These are phyloP conservation scores for Metschnikowia lunata DNA, from an alignment of 805 yeast genomes.

Conservation along the genomic window DNA sequence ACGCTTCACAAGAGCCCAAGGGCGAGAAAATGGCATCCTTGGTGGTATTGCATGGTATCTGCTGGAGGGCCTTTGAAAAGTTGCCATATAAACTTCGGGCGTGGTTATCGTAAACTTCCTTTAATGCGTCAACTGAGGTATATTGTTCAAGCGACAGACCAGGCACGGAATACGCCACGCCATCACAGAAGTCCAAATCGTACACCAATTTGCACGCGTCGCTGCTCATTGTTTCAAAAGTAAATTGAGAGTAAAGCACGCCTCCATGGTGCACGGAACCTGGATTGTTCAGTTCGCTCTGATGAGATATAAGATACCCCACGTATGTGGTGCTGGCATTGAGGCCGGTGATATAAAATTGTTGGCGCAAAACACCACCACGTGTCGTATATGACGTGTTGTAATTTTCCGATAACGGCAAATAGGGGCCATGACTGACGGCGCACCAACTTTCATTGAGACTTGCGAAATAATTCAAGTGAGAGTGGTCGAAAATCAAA, in stretches of 20 bases:
- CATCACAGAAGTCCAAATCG: constrained; percentile 69
- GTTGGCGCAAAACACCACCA: constrained; percentile 51
- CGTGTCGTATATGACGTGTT: constrained; percentile 39
- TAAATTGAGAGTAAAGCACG: constrained; percentile 50
- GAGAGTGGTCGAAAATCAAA: constrained; percentile 44
- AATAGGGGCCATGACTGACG: constrained; percentile 48
- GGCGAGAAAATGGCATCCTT: constrained; percentile 70
- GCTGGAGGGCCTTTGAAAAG: constrained; percentile 72
- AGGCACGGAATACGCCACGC: constrained; percentile 88
- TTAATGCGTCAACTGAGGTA: constrained; percentile 15
- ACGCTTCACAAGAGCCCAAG: constrained; percentile 65
- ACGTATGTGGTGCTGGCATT: constrained; percentile 57
- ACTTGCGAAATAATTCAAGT: constrained; percentile 29
- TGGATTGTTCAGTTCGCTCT: constrained; percentile 12
- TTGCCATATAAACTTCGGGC: constrained; percentile 55
- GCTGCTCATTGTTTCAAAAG: constrained; percentile 51
- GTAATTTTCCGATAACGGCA: constrained; percentile 20
- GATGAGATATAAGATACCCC: constrained; percentile 58
- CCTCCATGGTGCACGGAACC: constrained; percentile 50
- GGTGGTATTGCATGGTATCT: constrained; percentile 69
- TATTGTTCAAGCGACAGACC: constrained; percentile 20
- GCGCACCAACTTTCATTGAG: constrained; percentile 70
- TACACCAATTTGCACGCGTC: constrained; percentile 70
- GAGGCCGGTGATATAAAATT: constrained; percentile 58
- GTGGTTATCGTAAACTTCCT: constrained; percentile 53